Conservation (phyloP, 768 basidiomycete genomes). For the Leccinum incarnatum region DNA sequence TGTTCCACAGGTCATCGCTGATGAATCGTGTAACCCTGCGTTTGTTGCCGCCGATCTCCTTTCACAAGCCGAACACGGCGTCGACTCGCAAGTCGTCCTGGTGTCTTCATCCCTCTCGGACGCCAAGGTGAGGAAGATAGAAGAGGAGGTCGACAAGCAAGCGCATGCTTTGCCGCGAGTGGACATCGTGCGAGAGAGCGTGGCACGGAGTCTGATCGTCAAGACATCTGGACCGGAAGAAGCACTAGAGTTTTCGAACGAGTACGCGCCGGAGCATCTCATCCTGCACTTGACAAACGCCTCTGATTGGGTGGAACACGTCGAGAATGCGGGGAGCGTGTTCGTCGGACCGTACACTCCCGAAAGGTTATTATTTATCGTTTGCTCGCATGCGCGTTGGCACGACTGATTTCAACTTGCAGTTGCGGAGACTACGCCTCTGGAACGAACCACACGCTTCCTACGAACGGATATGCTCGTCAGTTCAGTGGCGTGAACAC, state of each 20-base stretch:
- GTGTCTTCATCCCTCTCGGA: constrained; percentile 71
- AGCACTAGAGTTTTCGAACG: constrained; percentile 89
- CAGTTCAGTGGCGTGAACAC: constrained; percentile 99
- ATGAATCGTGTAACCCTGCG: constrained; percentile 77
- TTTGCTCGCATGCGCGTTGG: background rate
- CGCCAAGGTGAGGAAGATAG: constrained; percentile 67
- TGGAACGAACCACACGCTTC: constrained; percentile 97
- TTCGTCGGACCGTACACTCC: constrained; percentile 96
- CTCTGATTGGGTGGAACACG: constrained; percentile 52
- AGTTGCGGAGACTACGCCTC: constrained; percentile 99
- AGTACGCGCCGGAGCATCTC: constrained; percentile 97
- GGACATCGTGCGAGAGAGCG: constrained; percentile 85
- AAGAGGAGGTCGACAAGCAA: constrained; percentile 82
- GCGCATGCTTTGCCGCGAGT: constrained; percentile 84
- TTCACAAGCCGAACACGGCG: constrained; percentile 97
- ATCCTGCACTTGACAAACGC: constrained; percentile 86
- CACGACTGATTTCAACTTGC: constrained; percentile 10
- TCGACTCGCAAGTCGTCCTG: constrained; percentile 97
- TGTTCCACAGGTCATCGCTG: constrained; percentile 79
- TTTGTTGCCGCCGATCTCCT: constrained; percentile 97
- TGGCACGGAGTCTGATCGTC: constrained; percentile 89
- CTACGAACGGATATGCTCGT: constrained; percentile 93
- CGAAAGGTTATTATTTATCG: constrained; percentile 68
- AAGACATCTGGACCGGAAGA: constrained; percentile 62
- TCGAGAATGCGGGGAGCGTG: constrained; percentile 94